These are phyloP conservation scores for Staphylotrichum longicolle DNA, from an alignment of 495 filamentous ascomycete genomes.

Conservation along the genomic window DNA sequence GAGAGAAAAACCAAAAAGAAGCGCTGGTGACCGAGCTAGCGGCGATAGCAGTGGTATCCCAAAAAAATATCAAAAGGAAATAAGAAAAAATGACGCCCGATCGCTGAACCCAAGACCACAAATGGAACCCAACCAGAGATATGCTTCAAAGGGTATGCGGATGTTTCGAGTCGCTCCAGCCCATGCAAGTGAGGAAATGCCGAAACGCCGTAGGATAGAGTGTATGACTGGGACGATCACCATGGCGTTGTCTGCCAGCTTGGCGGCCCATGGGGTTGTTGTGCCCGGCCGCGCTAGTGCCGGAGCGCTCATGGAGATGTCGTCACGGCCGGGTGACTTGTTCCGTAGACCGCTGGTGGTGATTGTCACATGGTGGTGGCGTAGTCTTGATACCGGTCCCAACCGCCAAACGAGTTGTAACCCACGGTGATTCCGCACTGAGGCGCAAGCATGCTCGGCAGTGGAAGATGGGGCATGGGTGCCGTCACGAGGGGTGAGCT, in stretches of 20 bases:
- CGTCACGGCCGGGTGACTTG: conserved; percentile 42
- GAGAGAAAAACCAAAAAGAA: conserved; percentile 31
- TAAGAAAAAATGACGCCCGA: conserved; percentile 39
- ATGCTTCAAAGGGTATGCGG: conserved; percentile 27
- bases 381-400: conserved; percentile 68
- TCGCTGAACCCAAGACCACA: conserved; percentile 35
- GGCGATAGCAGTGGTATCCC: conserved; percentile 38
- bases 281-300: conserved; percentile 14
- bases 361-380: conserved; percentile 64
- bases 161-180: conserved; percentile 39
- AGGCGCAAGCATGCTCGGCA: conserved; percentile 84
- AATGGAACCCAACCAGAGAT: conserved; percentile 27
- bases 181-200: conserved; percentile 40
- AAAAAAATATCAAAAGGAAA: conserved; percentile 27
- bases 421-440: conserved; percentile 78
- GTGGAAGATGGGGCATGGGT: conserved; percentile 72
- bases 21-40: conserved; percentile 44
- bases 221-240: conserved; percentile 10
- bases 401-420: conserved; percentile 72
- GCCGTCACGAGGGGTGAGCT: conserved; percentile 61
- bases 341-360: conserved; percentile 39
- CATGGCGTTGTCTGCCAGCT: conserved; percentile 23
- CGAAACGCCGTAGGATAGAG: conserved; percentile 35
- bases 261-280: conserved; percentile 6
- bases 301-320: conserved; percentile 33